phyloP scores from a whole-genome alignment of 73 alveolate genomes.

The Stentor roeselii region DNA sequence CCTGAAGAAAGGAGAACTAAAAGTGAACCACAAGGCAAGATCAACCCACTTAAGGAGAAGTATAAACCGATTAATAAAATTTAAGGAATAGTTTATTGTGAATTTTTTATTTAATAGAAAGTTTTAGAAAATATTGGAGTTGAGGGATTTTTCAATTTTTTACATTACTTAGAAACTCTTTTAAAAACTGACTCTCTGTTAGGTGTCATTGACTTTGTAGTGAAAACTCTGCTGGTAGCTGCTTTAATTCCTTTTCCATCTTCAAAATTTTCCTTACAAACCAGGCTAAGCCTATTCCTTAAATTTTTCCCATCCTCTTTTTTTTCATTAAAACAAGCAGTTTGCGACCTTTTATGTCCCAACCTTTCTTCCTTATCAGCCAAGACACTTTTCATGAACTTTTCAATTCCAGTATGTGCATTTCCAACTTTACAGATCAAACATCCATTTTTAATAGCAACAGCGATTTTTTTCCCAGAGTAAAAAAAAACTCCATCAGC shows the following conservation, averaged over 20 bases:
- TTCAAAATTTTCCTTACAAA: not conserved
- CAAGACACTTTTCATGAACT: slow-evolving; percentile 41
- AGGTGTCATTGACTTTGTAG: not conserved
- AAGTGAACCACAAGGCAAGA: not conserved
- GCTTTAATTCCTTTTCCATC: not conserved
- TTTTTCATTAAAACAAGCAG: not conserved
- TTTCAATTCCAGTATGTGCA: slow-evolving; percentile 55
- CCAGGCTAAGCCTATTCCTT: not conserved
- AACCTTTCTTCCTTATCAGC: slow-evolving; percentile 38
- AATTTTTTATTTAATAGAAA: no score
- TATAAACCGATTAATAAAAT: slow-evolving; percentile 19
- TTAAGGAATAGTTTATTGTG: no score
- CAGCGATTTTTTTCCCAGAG: slow-evolving; percentile 45
- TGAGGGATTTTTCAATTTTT: no score
- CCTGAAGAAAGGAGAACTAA: slow-evolving; percentile 6
- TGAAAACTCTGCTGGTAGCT: not conserved
- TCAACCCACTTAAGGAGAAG: not conserved
- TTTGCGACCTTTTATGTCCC: not conserved
- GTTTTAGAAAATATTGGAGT: no score
- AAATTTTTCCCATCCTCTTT: not conserved
- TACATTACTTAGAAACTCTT: no score
- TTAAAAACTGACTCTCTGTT: not conserved
- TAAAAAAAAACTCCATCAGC: not conserved
- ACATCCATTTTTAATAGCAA: slow-evolving; percentile 50
- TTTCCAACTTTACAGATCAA: slow-evolving; percentile 67